phyloP scores from a whole-genome alignment of 306 rosid species.

The Dalbergia cochinchinensis region DNA sequence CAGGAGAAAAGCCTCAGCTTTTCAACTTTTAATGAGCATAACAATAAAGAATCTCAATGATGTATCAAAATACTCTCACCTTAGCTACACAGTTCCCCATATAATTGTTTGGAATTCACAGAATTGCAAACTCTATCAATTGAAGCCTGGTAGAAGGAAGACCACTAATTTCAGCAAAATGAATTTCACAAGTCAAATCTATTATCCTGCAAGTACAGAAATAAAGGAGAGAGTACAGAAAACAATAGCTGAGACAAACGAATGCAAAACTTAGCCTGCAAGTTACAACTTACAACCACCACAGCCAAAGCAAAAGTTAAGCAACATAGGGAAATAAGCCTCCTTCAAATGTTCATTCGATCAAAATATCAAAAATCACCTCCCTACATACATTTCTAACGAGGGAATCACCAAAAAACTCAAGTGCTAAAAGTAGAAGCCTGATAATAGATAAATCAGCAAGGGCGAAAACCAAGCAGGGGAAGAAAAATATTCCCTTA shows the following conservation, averaged over 20 bases:
- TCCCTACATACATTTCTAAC: constrained; percentile 1
- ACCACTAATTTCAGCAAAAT: constrained; percentile 31
- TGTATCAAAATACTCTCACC: constrained; percentile 55
- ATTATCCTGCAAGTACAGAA: neutral
- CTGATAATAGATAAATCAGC: neutral
- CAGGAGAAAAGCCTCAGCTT: neutral
- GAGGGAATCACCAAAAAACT: neutral
- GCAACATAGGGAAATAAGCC: neutral
- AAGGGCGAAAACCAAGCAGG: constrained; percentile 25
- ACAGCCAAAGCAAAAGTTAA: neutral
- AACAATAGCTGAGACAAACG: constrained; percentile 32
- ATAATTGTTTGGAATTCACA: constrained; percentile 44
- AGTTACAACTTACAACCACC: constrained; percentile 5
- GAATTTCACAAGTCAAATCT: constrained; percentile 22
- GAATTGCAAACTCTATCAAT: constrained; percentile 42
- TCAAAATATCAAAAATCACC: constrained; percentile 14
- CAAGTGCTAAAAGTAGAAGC: neutral
- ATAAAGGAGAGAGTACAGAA: constrained; percentile 16
- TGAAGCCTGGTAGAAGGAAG: constrained; percentile 53
- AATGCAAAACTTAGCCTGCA: constrained; percentile 24
- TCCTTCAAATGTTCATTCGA: neutral
- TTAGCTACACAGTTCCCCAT: constrained; percentile 82
- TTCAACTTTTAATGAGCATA: constrained; percentile 23
- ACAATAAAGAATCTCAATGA: constrained; percentile 26
- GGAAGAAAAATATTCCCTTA: neutral